Evolutionary conservation across 768 basidiomycete genomes (phyloP), one percentile per base, ranked within the genome.

Genomic region (Leccinum uliginosum): DNA sequence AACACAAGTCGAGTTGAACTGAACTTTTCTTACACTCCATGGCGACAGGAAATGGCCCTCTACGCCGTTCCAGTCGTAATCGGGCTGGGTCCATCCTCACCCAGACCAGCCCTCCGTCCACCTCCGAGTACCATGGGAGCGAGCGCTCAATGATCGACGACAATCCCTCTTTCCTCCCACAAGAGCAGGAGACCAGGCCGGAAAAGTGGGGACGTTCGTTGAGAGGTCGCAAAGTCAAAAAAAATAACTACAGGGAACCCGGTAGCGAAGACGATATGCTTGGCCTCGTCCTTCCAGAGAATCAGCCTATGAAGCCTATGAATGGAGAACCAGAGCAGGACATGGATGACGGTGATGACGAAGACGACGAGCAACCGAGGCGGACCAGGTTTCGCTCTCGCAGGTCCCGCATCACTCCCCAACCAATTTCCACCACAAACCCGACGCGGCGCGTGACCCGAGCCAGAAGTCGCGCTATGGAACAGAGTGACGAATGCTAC

Each of bases 401-500:
- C 38, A 54, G 17, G 32, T 23, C 56, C 17, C 74, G 72, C 40
- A 29, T 60, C 32, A 59, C 67, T 17, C 70, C 69, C 23, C 66
- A 70, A 35, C 47, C 72, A 0, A 50, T 57, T 21, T 15, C 58
- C 5, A 48, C 43, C 32, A 54, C 34, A 34, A 51, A 53, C 15
- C 35, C 35, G 2, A 38, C 35, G 17, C n/a, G 34, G 53, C 59
- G 51, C 59, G 55, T 61, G 32, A 57, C 68, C 59, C 72, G 59
- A 59, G 71, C 56, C 58, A 73, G 5, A 57, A 69, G 57, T 59
- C 58, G 54, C 49, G 53, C 54, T 24, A 55, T 58, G 14, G 62
- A 71, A 12, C 78, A 81, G 51, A 78, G 78, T 48, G 84, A 80
- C 34, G 81, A 83, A 23, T 76, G 75, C 32, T 81, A 84, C 40